Evolutionary conservation across 768 basidiomycete genomes (phyloP).

Genomic region (Mycena chlorophos): DNA sequence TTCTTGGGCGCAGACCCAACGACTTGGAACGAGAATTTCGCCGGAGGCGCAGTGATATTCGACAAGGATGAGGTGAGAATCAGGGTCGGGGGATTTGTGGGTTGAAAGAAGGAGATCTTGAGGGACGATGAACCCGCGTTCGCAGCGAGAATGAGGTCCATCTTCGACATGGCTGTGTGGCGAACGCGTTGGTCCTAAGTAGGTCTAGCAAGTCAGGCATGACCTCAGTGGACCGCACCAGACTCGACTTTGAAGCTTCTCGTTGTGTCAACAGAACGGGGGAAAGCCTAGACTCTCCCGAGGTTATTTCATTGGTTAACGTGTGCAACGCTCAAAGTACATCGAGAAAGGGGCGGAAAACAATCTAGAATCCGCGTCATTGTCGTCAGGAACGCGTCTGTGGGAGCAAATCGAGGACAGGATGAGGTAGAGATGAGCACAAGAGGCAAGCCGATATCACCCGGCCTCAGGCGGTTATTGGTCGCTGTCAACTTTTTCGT

Average conservation of each 20-base stretch:
- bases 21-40: constrained; percentile 49
- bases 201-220: not conserved
- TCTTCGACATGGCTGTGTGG: constrained; percentile 1
- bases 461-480: no score
- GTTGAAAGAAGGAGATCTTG: constrained; percentile 70
- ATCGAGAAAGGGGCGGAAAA: no score
- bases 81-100: constrained; percentile 38
- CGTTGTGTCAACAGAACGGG: no score
- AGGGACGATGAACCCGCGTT: constrained; percentile 87
- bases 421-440: no score
- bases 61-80: constrained; percentile 53
- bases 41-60: constrained; percentile 58
- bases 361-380: no score
- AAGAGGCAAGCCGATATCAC: no score
- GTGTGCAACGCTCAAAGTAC: no score
- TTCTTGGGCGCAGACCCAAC: constrained; percentile 39
- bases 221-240: not conserved
- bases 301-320: no score
- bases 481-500: no score
- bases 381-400: no score
- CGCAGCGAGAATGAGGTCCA: constrained; percentile 57
- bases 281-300: no score
- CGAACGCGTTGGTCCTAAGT: not conserved
- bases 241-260: not conserved
- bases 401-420: no score